Percentiles rank a stretch among this genome's conserved stretches.
These are phyloP conservation scores for Aureobasidium sp. DNA, from an alignment of 2,329 filamentous ascomycete genomes.

Conservation along the genomic window DNA sequence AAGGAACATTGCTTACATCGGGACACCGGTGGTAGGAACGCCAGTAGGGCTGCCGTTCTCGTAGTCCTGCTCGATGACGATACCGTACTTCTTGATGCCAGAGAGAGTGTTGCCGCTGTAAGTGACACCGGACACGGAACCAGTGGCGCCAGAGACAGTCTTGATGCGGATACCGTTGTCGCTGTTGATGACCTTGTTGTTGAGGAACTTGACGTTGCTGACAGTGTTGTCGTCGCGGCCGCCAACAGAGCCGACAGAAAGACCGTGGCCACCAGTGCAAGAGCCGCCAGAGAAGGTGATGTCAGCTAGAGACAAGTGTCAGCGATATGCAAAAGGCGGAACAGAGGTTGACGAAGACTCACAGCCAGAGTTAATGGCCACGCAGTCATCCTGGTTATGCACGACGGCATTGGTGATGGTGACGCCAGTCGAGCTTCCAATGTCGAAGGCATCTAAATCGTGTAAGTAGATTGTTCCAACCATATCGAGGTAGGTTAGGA, in stretches of 20 bases:
- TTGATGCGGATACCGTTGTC: constrained; percentile 47
- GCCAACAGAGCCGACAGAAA: constrained; percentile 49
- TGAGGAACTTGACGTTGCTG: constrained; percentile 44
- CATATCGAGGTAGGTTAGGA: not conserved
- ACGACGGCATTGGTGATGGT: constrained; percentile 22
- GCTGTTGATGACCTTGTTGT: constrained; percentile 41
- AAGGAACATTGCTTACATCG: not conserved
- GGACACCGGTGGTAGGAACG: constrained; percentile 28
- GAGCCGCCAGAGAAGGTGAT: constrained; percentile 34
- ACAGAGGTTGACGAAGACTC: constrained; percentile 27
- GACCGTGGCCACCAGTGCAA: constrained; percentile 44
- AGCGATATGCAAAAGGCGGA: constrained; percentile 30
- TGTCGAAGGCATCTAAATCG: constrained; percentile 25
- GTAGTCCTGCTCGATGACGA: constrained; percentile 48
- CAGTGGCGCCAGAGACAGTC: constrained; percentile 42
- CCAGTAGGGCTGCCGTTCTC: constrained; percentile 41
- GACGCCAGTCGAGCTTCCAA: constrained; percentile 20
- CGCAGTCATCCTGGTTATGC: constrained; percentile 26
- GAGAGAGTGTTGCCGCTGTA: constrained; percentile 36
- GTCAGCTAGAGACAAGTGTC: constrained; percentile 22
- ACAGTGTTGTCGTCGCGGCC: constrained; percentile 42
- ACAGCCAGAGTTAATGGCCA: constrained; percentile 29
- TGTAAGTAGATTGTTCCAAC: not conserved
- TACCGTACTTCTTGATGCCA: constrained; percentile 29
- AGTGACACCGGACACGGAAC: constrained; percentile 36